A percentile compares a stretch with the other conserved stretches of the same genome.
Conservation (phyloP, 306 rosid species). For the Casuarina equisetifolia region DNA sequence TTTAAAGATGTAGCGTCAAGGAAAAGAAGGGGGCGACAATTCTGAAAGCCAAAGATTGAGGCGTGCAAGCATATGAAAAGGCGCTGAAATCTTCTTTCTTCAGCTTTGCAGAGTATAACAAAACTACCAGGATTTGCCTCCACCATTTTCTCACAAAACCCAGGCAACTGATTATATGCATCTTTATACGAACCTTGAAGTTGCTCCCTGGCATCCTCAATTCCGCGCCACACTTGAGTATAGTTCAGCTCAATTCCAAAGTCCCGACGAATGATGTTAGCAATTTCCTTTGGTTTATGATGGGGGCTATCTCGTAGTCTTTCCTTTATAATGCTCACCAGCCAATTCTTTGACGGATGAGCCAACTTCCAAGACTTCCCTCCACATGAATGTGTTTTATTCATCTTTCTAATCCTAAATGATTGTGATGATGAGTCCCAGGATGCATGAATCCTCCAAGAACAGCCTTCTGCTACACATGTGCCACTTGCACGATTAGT, state of each 20-base stretch:
- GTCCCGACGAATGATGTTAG: slow-evolving; percentile 41
- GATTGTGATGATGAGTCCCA: slow-evolving; percentile 44
- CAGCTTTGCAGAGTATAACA: slow-evolving; percentile 30
- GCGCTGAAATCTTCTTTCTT: slow-evolving; percentile 41
- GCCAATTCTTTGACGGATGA: slow-evolving; percentile 55
- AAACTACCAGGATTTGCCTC: slow-evolving; percentile 52
- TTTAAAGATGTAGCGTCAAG: slow-evolving; percentile 47
- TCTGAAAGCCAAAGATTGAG: slow-evolving; percentile 41
- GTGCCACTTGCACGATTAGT: slow-evolving; percentile 52
- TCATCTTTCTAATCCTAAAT: slow-evolving; percentile 48
- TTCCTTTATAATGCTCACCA: slow-evolving; percentile 48
- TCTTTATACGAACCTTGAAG: slow-evolving; percentile 54
- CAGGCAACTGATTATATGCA: slow-evolving; percentile 46
- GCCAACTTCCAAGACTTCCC: slow-evolving; percentile 43
- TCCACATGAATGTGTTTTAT: slow-evolving; percentile 42
- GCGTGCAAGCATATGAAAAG: slow-evolving; percentile 48
- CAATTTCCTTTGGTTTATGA: slow-evolving; percentile 52
- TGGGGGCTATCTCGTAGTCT: slow-evolving; percentile 47
- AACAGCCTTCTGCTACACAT: slow-evolving; percentile 46
- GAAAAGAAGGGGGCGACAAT: slow-evolving; percentile 55
- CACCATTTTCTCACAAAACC: slow-evolving; percentile 47
- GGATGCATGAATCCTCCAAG: slow-evolving; percentile 61
- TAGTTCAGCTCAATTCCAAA: slow-evolving; percentile 54
- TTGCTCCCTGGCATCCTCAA: slow-evolving; percentile 50
- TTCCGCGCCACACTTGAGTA: slow-evolving; percentile 56